Base-by-base conservation (phyloP, 805 yeast species). In the Teunomyces panamensis region DNA sequence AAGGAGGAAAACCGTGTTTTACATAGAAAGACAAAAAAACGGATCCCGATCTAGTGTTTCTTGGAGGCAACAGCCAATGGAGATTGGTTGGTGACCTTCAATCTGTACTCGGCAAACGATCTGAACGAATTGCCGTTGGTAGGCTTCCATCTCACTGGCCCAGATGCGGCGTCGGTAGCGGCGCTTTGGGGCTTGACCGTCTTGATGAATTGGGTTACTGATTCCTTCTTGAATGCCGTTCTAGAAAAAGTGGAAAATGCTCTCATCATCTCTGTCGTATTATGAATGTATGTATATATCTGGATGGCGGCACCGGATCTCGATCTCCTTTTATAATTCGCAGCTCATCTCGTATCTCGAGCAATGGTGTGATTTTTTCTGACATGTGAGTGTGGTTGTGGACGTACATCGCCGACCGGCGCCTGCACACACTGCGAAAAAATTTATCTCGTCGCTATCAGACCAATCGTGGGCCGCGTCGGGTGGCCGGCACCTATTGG, bases 51-150 rank as follows among this genome's bases (percentile, higher is more conserved):
- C 13, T 32, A 36, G 8, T 36, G 33, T 16, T 44, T 27, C 45
- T 59, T 56, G 29, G 52, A 49, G 48, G 63, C 63, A 45, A 64
- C 45, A 20, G 62, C 63, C 62, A 73, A 70, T 11, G 77, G 77
- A 39, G 69, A 61, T 49, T 71, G 75, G 60, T 72, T 65, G 39
- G 64, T 63, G 7, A 61, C 74, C 49, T 67, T 65, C 57, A 73
- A 68, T 53, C 77, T 62, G 62, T 73, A 73, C 54, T 73, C 77
- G 35, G 75, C 75, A 57, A 73, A 73, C 3, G 73, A 63, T 48
- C 74, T 62, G 58, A 68, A 72, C 16, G 74, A 62, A 57, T 69
- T 62, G 33, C 74, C 74, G 42, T 62, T 52, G 14, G 68, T 65
- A 14, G 74, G 74, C 45, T 59, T 58, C 73, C 74, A 69, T 57